Conservation (phyloP, 2,329 filamentous ascomycete species). For the Ascochyta clinopodiicola region DNA sequence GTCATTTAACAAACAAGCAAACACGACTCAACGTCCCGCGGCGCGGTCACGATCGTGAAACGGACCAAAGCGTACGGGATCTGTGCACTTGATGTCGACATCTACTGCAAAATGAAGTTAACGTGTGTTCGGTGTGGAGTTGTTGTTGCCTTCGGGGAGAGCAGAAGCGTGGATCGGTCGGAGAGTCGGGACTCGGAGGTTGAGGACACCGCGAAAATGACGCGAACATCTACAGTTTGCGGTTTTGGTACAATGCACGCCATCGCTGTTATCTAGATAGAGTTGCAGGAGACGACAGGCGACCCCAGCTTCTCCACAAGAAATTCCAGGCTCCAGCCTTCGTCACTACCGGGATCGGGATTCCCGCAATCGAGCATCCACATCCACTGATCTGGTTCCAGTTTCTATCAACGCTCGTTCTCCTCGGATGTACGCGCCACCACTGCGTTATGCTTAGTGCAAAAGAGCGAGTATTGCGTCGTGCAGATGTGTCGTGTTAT, state of each 20-base stretch:
- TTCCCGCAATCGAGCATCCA: neutral
- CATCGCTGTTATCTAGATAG: neutral
- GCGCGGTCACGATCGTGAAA: neutral
- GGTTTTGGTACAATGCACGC: neutral
- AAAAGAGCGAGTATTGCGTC: too few species aligned
- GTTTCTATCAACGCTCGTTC: neutral
- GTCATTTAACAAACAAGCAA: conserved; percentile 8
- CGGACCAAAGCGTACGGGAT: neutral
- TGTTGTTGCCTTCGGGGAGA: neutral
- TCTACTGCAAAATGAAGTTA: conserved; percentile 1
- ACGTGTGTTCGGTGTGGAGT: neutral
- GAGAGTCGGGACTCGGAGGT: neutral
- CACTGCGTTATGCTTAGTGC: too few species aligned
- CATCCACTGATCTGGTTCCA: neutral
- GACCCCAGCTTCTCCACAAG: neutral
- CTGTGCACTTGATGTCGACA: conserved; percentile 6
- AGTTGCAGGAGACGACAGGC: neutral
- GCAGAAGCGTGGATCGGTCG: neutral
- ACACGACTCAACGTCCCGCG: neutral
- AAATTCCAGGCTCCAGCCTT: neutral
- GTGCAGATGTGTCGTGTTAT: too few species aligned
- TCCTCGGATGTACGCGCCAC: too few species aligned
- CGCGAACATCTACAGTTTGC: conserved; percentile 3
- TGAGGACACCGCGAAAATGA: conserved; percentile 1
- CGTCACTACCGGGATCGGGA: neutral